Evolutionary conservation across 73 alveolate genomes (phyloP), one percentile per base, ranked within the genome.

Genomic region (Paramecium biaurelia): DNA sequence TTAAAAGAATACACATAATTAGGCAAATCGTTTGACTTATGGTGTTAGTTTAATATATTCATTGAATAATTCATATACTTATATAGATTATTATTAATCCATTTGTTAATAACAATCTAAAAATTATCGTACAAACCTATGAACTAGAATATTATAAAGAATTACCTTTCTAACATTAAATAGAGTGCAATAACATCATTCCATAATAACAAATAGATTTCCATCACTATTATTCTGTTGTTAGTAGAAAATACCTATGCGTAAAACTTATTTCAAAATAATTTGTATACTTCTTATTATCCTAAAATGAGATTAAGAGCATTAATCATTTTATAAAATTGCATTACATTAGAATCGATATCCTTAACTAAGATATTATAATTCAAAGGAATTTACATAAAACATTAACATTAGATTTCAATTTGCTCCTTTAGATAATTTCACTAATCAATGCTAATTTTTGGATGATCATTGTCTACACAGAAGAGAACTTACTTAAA

Each of bases 381-480:
- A 53, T 53, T 20, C 7, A 79, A 4, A 79, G 20, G 10, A 43
- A 79, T 8, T 35, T 79, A 79, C 90, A 79, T 79, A 79, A 42
- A 9, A 41, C 5, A 15, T 21, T 47, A 23, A 79, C 15, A 15
- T 79, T 43, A 20, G 47, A 42, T 42, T 79, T 79, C 21, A 79
- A 45, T 79, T 79, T 79, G 11, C 90, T 79, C 8, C 49, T 38
- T 4, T 43, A 12, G 5, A 45, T 79, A 20, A 41, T 24, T 21
- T 79, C 90, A 43, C 76, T 47, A 14, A 79, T 79, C 56, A 47
- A 41, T 20, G 90, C 90, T 45, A 79, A 79, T 79, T 79, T 79
- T 79, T 79, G 34, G 20, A 79, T 79, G 26, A 79, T 79, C 90
- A 79, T 79, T n/a, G 90, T 79, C 21, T 79, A 34, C 9, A 79